Base-by-base conservation (phyloP, 805 yeast species). In the Yarrowia bubula region DNA sequence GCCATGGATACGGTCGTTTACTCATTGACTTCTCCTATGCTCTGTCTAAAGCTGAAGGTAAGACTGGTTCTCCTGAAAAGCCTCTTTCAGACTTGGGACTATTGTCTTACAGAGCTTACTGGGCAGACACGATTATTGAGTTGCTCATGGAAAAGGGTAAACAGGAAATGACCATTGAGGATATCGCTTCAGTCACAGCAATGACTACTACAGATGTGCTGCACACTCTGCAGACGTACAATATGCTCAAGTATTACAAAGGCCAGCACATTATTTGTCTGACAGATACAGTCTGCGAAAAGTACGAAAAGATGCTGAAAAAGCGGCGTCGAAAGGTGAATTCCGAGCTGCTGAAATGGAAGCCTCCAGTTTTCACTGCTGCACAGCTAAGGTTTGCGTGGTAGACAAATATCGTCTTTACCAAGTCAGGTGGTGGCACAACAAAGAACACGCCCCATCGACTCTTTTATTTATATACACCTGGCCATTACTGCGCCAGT, bases 121-220 rank as follows among this genome's bases (percentile, higher is more conserved):
- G 99, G 99, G 86, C 98, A 0, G 98, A 95, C 71, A 86, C 93
- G 0, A 80, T 95, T 66, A 86, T 92, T 11, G 86, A 85, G 62
- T 74, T 91, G 33, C 78, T 95, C 42, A 86, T 88, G 42, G 95
- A 89, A 69, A 79, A 82, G 37, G 91, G 88, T 67, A 81, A 80
- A 37, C 76, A 81, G 57, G 83, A 79, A 28, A 84, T 87, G 58
- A 88, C 96, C 2, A 92, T 95, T 65, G 99, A 95, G 71, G 98
- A 93, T 70, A 88, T 95, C 15, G 88, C 97, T 37, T 79, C 87
- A 11, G 77, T 85, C 58, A 90, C 98, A 0, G 84, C 98, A 13
- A 93, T 95, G 97, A 95, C 99, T 10, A 92, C 98, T 1, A 89
- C 96, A 1, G 99, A 95, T 76, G 90, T 95, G 62, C 78, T 95